Evolutionary conservation across 2,329 filamentous ascomycete species (phyloP).

Genomic region (Ustulina deusta): DNA sequence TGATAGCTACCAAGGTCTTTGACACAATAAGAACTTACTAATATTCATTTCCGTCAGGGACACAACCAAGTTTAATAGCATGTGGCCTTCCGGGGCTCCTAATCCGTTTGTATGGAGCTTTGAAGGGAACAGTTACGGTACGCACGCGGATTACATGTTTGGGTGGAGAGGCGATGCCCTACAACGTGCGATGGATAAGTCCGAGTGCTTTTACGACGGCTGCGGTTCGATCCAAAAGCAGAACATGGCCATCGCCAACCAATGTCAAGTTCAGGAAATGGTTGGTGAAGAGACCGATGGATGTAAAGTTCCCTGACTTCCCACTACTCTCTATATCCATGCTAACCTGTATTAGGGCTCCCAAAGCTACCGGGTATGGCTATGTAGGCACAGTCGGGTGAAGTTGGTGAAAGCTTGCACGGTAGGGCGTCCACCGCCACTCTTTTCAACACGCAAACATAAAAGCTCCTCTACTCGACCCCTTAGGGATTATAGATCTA

Average conservation of each 20-base stretch:
- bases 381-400: conserved; percentile 2
- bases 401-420: neutral
- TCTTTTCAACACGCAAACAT: neutral
- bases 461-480: neutral
- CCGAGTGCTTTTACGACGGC: conserved; percentile 54
- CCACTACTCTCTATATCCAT: neutral
- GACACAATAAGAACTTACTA: neutral
- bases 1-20: neutral
- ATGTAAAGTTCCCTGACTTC: conserved; percentile 42
- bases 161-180: conserved; percentile 50
- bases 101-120: conserved; percentile 49
- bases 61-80: conserved; percentile 54
- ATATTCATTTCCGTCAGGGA: conserved; percentile 46
- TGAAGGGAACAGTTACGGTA: conserved; percentile 48
- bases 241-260: conserved; percentile 42
- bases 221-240: conserved; percentile 47
- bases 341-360: conserved; percentile 29
- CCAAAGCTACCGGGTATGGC: conserved; percentile 35
- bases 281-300: conserved; percentile 45
- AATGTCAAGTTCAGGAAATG: conserved; percentile 44
- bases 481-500: neutral
- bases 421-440: neutral
- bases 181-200: conserved; percentile 51
- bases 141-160: conserved; percentile 55
- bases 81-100: conserved; percentile 50